Percentiles rank a stretch among this genome's conserved stretches.
Conservation (phyloP, 2,329 filamentous ascomycete species). For the Thermothelomyces thermophilus region DNA sequence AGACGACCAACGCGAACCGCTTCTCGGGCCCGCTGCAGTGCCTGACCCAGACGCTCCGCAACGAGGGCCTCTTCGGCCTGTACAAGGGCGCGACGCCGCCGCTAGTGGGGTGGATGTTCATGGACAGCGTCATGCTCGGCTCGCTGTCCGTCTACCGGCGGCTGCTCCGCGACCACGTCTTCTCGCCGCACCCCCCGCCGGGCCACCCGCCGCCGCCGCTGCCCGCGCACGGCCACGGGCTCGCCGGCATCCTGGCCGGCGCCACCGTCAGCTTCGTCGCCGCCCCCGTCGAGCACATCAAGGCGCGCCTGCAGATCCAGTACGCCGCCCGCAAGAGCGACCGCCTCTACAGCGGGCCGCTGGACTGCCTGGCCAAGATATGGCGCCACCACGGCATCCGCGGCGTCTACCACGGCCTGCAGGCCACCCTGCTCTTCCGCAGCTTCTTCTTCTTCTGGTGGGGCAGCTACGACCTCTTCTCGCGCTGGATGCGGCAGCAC, state of each 20-base stretch:
- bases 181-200: conserved; percentile 41
- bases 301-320: conserved; percentile 89
- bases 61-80: conserved; percentile 76
- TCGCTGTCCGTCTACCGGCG: conserved; percentile 86
- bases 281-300: conserved; percentile 90
- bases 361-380: conserved; percentile 74
- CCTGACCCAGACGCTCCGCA: conserved; percentile 71
- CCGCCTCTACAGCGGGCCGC: conserved; percentile 75
- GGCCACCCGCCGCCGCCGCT: conserved; percentile 42
- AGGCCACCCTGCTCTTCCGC: conserved; percentile 80
- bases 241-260: conserved; percentile 82
- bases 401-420: conserved; percentile 81
- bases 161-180: conserved; percentile 73
- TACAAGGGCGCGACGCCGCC: conserved; percentile 95
- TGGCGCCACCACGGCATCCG: conserved; percentile 63
- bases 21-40: conserved; percentile 87
- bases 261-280: conserved; percentile 88
- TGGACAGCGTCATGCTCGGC: conserved; percentile 88
- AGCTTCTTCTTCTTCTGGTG: conserved; percentile 98
- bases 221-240: conserved; percentile 72
- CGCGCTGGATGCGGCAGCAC: conserved; percentile 56
- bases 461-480: conserved; percentile 87
- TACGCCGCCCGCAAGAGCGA: conserved; percentile 74
- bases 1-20: conserved; percentile 70
- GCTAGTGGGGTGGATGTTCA: conserved; percentile 95